These are phyloP conservation scores for Clavispora asparagi DNA, from an alignment of 805 yeast species.

Conservation along the genomic window DNA sequence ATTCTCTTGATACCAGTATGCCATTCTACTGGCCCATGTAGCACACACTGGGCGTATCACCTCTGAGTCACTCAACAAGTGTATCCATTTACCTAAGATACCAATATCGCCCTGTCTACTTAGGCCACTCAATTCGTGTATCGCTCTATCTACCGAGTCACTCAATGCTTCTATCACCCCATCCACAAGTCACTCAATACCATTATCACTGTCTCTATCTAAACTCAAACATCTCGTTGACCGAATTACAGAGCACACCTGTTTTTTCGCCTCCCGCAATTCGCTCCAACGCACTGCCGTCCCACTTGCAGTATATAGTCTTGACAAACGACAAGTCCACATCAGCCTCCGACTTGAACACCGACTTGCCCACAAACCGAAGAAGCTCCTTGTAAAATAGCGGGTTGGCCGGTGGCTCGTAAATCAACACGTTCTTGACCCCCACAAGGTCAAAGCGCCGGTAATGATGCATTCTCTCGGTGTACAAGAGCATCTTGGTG, in stretches of 20 bases:
- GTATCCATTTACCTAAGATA: too few species aligned
- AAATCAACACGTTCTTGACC: conserved; percentile 75
- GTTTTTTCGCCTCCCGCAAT: conserved; percentile 76
- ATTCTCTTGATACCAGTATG: too few species aligned
- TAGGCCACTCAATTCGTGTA: too few species aligned
- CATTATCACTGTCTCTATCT: too few species aligned
- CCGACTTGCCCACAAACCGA: conserved; percentile 59
- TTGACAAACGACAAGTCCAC: conserved; percentile 43
- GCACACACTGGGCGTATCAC: too few species aligned
- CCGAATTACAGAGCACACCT: conserved; percentile 62
- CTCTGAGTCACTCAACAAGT: too few species aligned
- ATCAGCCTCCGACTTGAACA: conserved; percentile 50
- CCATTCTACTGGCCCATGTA: too few species aligned
- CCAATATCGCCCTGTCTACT: too few species aligned
- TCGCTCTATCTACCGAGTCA: too few species aligned
- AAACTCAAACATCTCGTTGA: conserved; percentile 73
- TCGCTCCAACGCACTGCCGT: conserved; percentile 71
- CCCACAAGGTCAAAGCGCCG: conserved; percentile 82
- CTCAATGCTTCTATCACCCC: too few species aligned
- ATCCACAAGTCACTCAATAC: too few species aligned
- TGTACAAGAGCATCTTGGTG: conserved; percentile 71
- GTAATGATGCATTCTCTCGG: conserved; percentile 91
- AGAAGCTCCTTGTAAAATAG: conserved; percentile 74
- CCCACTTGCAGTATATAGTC: conserved; percentile 71
- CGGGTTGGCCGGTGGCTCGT: conserved; percentile 82